Evolutionary conservation across 495 filamentous ascomycete genomes (phyloP).

Genomic region (Lasiosphaeris hirsuta): DNA sequence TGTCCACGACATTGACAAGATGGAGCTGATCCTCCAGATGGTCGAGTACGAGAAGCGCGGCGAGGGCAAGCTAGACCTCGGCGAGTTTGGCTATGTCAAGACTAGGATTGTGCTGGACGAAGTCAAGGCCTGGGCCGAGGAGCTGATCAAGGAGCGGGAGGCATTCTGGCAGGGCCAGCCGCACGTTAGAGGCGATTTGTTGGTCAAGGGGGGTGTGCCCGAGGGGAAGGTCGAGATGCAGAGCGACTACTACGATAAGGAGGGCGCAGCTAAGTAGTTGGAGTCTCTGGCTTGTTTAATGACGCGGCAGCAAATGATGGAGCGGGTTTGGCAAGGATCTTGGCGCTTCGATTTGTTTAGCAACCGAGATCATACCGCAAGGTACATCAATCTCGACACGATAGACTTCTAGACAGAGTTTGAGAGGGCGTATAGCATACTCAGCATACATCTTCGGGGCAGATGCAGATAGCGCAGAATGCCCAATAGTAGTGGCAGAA

Average conservation of each 20-base stretch:
- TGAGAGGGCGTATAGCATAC: too few relatives aligned
- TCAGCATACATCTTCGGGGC: too few relatives aligned
- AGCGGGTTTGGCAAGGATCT: too few relatives aligned
- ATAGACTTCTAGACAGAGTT: too few relatives aligned
- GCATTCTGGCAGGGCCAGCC: slow-evolving; percentile 60
- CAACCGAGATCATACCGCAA: too few relatives aligned
- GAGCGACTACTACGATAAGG: slow-evolving; percentile 41
- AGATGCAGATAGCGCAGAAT: too few relatives aligned
- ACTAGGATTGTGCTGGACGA: slow-evolving; percentile 69
- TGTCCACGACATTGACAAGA: slow-evolving; percentile 96
- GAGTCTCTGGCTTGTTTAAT: background rate
- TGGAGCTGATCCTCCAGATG: slow-evolving; percentile 92
- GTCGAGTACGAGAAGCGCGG: slow-evolving; percentile 86
- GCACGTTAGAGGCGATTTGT: slow-evolving; percentile 42
- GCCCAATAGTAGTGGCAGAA: too few relatives aligned
- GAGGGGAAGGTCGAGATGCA: slow-evolving; percentile 34
- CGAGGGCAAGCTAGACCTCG: slow-evolving; percentile 63
- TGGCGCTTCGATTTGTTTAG: too few relatives aligned
- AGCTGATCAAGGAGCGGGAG: slow-evolving; percentile 72
- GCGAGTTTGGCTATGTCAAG: slow-evolving; percentile 79
- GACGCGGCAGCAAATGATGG: background rate
- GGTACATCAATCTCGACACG: too few relatives aligned
- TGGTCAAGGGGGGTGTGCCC: slow-evolving; percentile 37
- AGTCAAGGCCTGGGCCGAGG: slow-evolving; percentile 72
- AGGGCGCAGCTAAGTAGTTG: slow-evolving; percentile 12